Percentiles rank a stretch among this genome's conserved stretches.
Evolutionary conservation across 768 basidiomycete genomes (phyloP).

Genomic region (Pisolithus marmoratus): DNA sequence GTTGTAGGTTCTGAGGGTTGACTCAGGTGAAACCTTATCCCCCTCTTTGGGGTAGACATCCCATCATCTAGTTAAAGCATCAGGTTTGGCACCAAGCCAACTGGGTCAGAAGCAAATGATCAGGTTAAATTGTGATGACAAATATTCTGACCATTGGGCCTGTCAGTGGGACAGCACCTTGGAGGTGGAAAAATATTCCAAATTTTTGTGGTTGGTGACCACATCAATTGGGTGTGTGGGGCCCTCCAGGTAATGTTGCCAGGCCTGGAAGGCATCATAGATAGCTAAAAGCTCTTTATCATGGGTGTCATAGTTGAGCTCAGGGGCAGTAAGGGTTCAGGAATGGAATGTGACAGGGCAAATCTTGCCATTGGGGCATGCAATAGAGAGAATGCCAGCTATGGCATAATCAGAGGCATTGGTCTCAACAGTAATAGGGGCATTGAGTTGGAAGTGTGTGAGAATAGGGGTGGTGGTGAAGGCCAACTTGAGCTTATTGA

Average conservation of each 20-base stretch:
- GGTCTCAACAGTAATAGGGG: not conserved
- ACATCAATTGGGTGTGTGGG: not conserved
- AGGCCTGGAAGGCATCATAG: constrained; percentile 30
- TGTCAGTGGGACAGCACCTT: constrained; percentile 7
- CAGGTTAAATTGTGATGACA: constrained; percentile 31
- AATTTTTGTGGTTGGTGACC: constrained; percentile 33
- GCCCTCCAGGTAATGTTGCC: constrained; percentile 27
- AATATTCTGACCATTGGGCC: constrained; percentile 29
- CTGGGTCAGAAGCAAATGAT: not conserved
- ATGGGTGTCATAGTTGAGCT: constrained; percentile 41
- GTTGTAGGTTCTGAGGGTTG: not conserved
- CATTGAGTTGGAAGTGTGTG: not conserved
- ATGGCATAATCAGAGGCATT: not conserved
- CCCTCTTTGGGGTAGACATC: no score
- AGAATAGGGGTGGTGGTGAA: not conserved
- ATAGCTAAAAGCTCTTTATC: constrained; percentile 36
- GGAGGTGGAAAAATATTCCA: constrained; percentile 32
- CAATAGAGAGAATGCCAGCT: not conserved
- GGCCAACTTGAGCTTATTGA: not conserved
- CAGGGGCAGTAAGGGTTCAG: constrained; percentile 11
- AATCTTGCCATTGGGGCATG: constrained; percentile 7
- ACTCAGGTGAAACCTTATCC: not conserved
- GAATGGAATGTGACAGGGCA: constrained; percentile 34
- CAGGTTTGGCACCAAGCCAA: not conserved
- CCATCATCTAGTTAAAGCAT: no score